Base-by-base conservation (phyloP, 2,329 filamentous ascomycete genomes). In the Dactylella cylindrospora region DNA sequence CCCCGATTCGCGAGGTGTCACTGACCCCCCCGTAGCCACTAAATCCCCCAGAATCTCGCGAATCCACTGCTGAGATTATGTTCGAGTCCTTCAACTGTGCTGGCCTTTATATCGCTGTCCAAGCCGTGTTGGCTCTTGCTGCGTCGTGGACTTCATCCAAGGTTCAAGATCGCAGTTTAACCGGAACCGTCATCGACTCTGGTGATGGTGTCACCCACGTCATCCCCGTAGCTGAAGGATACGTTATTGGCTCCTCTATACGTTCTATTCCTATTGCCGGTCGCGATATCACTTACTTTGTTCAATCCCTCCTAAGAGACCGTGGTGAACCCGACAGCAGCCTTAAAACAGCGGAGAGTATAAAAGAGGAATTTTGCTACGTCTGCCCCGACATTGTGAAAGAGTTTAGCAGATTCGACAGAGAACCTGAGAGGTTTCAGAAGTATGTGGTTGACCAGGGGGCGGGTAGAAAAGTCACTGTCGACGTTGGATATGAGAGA, bases 71-170 rank as follows among this genome's bases (percentile, higher is more conserved):
- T 74, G 93, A 98, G 74, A 98, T 98, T 76, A 96, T 98, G 83
- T 98, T 98, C 77, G 93, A 98, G 73, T 97, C 93, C 2, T 98
- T 98, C 80, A 98, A 98, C 77, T 97, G 93, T 74, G 91, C 93
- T 57, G 93, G 93, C 76, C 84, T 98, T 67, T 98, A 98, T 76
- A 98, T 98, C 73, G 93, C 93, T 39, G 93, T 98, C 10, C 93
- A 98, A 76, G 93, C 93, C 25, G 93, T 98, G 17, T 84, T 98
- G 52, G 93, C 94, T 12, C 82, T 98, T 38, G 93, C 93, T 36
- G 93, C 94, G 15, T 97, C 93, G 6, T 98, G 93, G 93, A 98
- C 93, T 22, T 96, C 90, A 41, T 95, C 90, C 47, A 98, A 97
- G 78, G 91, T 97, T 12, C 90, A 91, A 40, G 93, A 98, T 71